A percentile compares a stretch with the other conserved stretches of the same genome.
These are phyloP conservation scores for Aurantiochytrium sp. DNA, from an alignment of 108 stramenopile genomes.

Conservation along the genomic window DNA sequence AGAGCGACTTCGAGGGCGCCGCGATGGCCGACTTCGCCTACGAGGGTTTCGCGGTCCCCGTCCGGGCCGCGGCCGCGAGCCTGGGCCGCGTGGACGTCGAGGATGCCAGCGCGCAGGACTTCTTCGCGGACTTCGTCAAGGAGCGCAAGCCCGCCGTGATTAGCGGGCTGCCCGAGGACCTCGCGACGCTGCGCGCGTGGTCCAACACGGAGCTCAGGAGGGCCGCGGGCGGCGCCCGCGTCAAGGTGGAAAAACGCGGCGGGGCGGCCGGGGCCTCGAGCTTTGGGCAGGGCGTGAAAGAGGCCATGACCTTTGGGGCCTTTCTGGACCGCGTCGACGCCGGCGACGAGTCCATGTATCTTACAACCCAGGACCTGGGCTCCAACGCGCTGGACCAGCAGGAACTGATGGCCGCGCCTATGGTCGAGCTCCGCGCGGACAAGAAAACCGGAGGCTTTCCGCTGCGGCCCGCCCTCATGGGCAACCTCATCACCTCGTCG, in stretches of 20 bases:
- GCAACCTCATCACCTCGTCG: slow-evolving; percentile 65
- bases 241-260: neutral
- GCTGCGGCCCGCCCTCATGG: slow-evolving; percentile 60
- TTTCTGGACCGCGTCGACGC: neutral
- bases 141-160: neutral
- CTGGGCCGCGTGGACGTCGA: neutral
- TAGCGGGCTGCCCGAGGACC: slow-evolving; percentile 3
- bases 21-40: neutral
- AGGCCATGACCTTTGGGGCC: neutral
- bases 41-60: neutral
- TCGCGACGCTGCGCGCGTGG: neutral
- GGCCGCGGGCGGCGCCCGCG: neutral
- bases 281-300: neutral
- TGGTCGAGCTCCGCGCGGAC: slow-evolving; percentile 34
- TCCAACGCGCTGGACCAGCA: neutral
- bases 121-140: neutral
- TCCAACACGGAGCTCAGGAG: neutral
- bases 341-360: slow-evolving; percentile 13
- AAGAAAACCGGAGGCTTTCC: slow-evolving; percentile 46
- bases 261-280: neutral
- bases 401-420: neutral
- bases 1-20: too few species aligned
- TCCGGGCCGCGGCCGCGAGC: neutral
- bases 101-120: neutral
- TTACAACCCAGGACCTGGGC: slow-evolving; percentile 37